phyloP scores from a whole-genome alignment of 495 filamentous ascomycete genomes.

The Chaetomium tenue region DNA sequence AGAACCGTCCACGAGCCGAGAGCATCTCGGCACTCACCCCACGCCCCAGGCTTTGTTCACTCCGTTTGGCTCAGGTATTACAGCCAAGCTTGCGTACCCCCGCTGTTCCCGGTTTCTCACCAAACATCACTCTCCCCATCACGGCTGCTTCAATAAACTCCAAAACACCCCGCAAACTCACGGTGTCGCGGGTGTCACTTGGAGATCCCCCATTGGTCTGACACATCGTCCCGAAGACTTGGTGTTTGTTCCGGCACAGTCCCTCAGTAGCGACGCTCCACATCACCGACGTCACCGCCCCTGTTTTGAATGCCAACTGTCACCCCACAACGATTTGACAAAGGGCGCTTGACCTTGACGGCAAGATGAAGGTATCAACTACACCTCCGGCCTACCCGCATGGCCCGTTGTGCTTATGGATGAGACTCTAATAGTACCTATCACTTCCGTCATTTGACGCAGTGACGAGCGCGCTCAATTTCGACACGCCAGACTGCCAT shows the following conservation, averaged over 20 bases:
- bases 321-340: not conserved
- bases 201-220: not conserved
- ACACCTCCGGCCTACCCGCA: not conserved
- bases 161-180: not conserved
- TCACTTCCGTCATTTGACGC: constrained; percentile 85
- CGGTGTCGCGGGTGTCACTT: not conserved
- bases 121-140: not conserved
- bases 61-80: not conserved
- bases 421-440: constrained; percentile 64
- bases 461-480: constrained; percentile 86
- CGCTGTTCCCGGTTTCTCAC: constrained; percentile 17
- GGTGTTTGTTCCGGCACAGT: not conserved
- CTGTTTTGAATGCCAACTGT: not conserved
- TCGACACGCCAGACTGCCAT: constrained; percentile 86
- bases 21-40: constrained; percentile 7
- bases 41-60: constrained; percentile 13
- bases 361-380: constrained; percentile 42
- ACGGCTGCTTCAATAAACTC: not conserved
- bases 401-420: constrained; percentile 18
- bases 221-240: not conserved
- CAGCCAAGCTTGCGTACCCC: constrained; percentile 12
- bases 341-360: not conserved
- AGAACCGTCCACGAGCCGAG: not conserved
- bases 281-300: constrained; percentile 14
- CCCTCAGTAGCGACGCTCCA: not conserved